Base-by-base conservation (phyloP, 2,329 filamentous ascomycete genomes). In the Cordyceps javanica region DNA sequence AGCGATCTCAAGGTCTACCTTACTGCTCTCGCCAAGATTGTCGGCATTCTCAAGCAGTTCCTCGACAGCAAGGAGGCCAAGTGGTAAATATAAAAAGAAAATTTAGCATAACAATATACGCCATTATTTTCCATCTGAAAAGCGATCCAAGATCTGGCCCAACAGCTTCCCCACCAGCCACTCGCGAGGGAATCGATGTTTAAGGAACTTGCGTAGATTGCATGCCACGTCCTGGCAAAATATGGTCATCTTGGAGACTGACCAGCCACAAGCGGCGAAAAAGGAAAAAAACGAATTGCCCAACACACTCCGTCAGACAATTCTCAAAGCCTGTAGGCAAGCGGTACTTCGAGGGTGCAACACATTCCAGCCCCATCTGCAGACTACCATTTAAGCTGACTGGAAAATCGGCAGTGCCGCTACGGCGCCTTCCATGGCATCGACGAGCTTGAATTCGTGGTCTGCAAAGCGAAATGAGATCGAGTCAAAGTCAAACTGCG, bases 21-120 rank as follows among this genome's bases (percentile, higher is more conserved):
- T 61, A 76, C 73, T n/a, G 84, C 88, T 9, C 77, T 97, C 66
- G 87, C 94, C 76, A 86, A 87, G 73, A 81, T 88, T 65, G 86
- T 97, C 50, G 76, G 66, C n/a, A 92, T 96, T 65, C 75, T 97
- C 69, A 83, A 83, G 73, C 76, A 68, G 2, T 85, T 85, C 72
- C 68, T 82, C 58, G 70, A 71, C 44, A 77, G 69, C 72, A 81
- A 80, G 73, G 81, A 83, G 61, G 79, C 79, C 60, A 82, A 84
- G 74, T 84, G 78, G 78, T 82, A 77, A 69, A 64, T 28, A 32
- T 23, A 50, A 30, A 34, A 8, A 45, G 25, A 23, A 36, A 9
- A 45, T 32, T 36, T 55, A 59, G 36, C 32, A 58, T 54, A 49
- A 58, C 14, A 48, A 48, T 48, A 49, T 38, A 55, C 42, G 41